Base-by-base conservation (phyloP, 2,329 filamentous ascomycete genomes). In the Aspergillus pseudotamarii region DNA sequence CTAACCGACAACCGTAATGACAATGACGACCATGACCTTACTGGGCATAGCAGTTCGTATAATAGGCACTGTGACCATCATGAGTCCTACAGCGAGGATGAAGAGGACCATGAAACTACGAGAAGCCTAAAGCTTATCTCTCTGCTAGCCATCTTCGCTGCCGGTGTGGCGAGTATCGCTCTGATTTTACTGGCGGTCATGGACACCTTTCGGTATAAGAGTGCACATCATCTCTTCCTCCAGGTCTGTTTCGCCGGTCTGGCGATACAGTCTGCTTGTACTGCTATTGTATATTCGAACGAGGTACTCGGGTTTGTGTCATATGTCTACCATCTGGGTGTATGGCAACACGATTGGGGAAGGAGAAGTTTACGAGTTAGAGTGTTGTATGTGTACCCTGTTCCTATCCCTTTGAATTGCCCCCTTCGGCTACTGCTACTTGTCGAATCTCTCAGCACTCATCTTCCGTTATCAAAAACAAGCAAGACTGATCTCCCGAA, bases 141-240 rank as follows among this genome's bases (percentile, higher is more conserved):
- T 14, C 61, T 70, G 12, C 34, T 68, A 55, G 60, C 68, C 28
- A 64, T 70, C 59, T 61, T 70, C 50, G 64, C 64, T n/a, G 64
- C 68, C 12, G 55, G 59, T 36, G 28, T 64, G 12, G 68, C 66
- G 30, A 63, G 65, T 55, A 60, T 55, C 5, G 58, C 66, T 8
- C 64, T 70, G 38, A 66, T 67, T 38, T 41, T 70, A 1, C 62
- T 70, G 41, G 60, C 60, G n/a, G 59, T 70, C 38, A 67, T 70
- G 65, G 68, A 70, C 43, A 70, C 68, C 11, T 68, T 70, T 54
- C 68, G 66, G 9, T 69, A 69, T 48, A 66, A 66, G 26, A 41
- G 36, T n/a, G 55, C 58, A 34, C 68, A 70, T 46, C 60, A 67
- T 21, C 30, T 70, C 36, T 66, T 69, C 57, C 62, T 69, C 28